Base-by-base conservation (phyloP, 1,284 basidiomycete genomes). In the Athelia psychrophila region DNA sequence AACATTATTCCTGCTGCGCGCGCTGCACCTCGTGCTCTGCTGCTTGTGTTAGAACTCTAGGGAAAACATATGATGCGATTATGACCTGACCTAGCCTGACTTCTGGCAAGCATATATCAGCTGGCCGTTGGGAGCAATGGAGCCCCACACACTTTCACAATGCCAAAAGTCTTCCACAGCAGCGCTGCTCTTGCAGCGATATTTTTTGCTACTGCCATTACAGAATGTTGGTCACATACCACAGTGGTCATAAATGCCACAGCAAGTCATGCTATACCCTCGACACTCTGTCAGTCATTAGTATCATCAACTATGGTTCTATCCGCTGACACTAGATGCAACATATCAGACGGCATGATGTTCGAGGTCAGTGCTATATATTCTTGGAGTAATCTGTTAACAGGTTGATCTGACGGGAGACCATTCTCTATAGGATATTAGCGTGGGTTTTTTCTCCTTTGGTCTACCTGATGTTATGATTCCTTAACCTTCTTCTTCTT, bases 371-470 rank as follows among this genome's bases (percentile, higher is more conserved):
- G 64, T n/a, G n/a, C n/a, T n/a, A 3, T 3, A 40, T 40, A 24
- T 20, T n/a, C n/a, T n/a, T n/a, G n/a, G n/a, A n/a, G n/a, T n/a
- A n/a, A n/a, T n/a, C n/a, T n/a, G n/a, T n/a, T n/a, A n/a, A n/a
- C n/a, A n/a, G n/a, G n/a, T n/a, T n/a, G n/a, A n/a, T n/a, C n/a
- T n/a, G n/a, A n/a, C n/a, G n/a, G n/a, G n/a, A n/a, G n/a, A n/a
- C n/a, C n/a, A n/a, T n/a, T n/a, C n/a, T 23, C 46, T 44, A 25
- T 46, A 80, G 77, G 80, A 82, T 64, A 82, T 82, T 45, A 82
- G 73, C 56, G 79, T 81, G 53, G 6, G 27, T 30, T 30, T 5
- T 30, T 6, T 30, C n/a, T n/a, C n/a, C n/a, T 30, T 13, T 6
- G 13, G 13, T 13, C 13, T 30, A 13, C 13, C 5, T 30, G 6